A percentile compares a stretch with the other conserved stretches of the same genome.
Conservation (phyloP, 345 rosid species). For the Brassica incana region DNA sequence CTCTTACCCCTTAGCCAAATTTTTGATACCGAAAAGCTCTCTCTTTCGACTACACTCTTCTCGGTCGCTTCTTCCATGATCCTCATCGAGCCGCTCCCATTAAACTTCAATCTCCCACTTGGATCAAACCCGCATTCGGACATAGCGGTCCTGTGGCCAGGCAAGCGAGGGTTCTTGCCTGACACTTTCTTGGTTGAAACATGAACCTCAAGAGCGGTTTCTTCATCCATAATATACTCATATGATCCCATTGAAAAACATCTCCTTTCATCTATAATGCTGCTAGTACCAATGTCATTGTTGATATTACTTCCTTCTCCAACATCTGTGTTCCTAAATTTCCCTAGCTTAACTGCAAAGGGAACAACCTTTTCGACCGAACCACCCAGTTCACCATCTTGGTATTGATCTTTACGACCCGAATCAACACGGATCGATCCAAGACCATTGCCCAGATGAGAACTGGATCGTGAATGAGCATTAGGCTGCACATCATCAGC, state of each 20-base stretch:
- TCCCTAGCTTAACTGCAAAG: conserved; percentile 74
- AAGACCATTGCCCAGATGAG: conserved; percentile 26
- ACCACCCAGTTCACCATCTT: conserved; percentile 42
- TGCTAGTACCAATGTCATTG: conserved; percentile 41
- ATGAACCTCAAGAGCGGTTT: conserved; percentile 71
- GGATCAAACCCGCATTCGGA: conserved; percentile 52
- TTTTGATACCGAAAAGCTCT: conserved; percentile 86
- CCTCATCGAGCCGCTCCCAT: conserved; percentile 35
- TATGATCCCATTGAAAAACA: conserved; percentile 98
- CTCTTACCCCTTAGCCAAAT: conserved; percentile 78
- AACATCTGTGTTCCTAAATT: conserved; percentile 67
- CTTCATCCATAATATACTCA: conserved; percentile 89
- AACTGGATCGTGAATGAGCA: conserved; percentile 41
- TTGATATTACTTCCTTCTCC: conserved; percentile 48
- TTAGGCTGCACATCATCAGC: not conserved
- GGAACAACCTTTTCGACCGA: conserved; percentile 68
- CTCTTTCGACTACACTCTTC: conserved; percentile 44
- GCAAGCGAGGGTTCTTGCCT: conserved; percentile 38
- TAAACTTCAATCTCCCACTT: conserved; percentile 55
- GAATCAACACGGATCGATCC: conserved; percentile 49
- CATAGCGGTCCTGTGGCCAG: conserved; percentile 60
- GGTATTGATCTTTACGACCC: conserved; percentile 31
- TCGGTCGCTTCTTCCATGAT: conserved; percentile 24
- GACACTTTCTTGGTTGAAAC: conserved; percentile 67
- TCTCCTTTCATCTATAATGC: conserved; percentile 59